Evolutionary conservation across 2,329 filamentous ascomycete species (phyloP), one percentile per base, ranked within the genome.

Genomic region (Coleophoma eucalyptorum): DNA sequence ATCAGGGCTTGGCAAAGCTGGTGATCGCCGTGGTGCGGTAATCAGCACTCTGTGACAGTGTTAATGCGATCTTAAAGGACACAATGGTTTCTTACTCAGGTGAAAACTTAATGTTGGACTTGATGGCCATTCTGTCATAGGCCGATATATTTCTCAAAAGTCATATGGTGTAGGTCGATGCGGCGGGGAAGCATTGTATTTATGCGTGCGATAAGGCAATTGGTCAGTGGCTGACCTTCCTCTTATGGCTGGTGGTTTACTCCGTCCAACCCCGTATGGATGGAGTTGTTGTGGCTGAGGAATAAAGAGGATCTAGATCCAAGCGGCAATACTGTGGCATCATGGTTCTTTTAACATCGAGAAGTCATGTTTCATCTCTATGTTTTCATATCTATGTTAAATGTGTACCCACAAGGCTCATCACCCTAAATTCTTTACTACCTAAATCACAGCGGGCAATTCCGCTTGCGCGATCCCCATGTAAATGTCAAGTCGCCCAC

Each of bases 11-110:
- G 87, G 87, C 0, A 82, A 66, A 42, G 81, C 87, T 11, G 81
- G 67, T 7, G 84, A 86, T 43, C 87, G 83, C 51, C 88, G 82
- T 18, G 87, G 86, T n/a, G 86, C 86, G 57, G 84, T 84, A 60
- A 92, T 78, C 52, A 92, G 76, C 59, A 87, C 4, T 31, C 46
- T 48, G 10, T 4, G 15, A 26, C 31, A 19, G n/a, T 10, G 16
- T 20, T n/a, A 44, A 16, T 18, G 31, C n/a, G 42, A 15, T 12
- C 18, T n/a, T 8, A 44, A 16, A 26, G 8, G 16, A n/a, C 7
- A n/a, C 12, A 44, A 26, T 33, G 12, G 42, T n/a, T 11, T 31
- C 42, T 31, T 32, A 44, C 42, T 44, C 42, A 16, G 42, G 42
- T 6, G 42, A 31, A 31, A 44, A n/a, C 26, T 44, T 44, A 15